Evolutionary conservation across 441 rosid species (phyloP).

Genomic region (Erodium moschatum): DNA sequence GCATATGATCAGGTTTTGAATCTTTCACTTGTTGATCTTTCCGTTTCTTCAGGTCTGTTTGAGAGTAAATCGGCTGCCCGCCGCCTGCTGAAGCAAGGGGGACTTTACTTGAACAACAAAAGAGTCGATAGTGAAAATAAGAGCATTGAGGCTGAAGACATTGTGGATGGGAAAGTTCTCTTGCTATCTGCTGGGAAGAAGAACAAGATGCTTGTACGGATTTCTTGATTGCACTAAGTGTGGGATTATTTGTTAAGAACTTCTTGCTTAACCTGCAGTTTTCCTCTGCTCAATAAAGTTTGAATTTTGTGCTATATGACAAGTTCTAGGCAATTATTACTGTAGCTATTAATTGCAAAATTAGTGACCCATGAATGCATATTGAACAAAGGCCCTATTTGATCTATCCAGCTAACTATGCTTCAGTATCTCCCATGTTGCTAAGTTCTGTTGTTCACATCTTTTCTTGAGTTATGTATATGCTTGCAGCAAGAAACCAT

Average conservation of each 20-base stretch:
- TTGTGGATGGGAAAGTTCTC: conserved; percentile 78
- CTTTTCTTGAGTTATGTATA: background rate
- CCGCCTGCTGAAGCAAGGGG: conserved; percentile 84
- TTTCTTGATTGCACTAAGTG: conserved; percentile 34
- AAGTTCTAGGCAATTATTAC: background rate
- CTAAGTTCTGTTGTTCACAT: background rate
- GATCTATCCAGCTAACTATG: background rate
- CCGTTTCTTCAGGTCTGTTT: conserved; percentile 64
- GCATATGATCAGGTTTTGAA: conserved; percentile 48
- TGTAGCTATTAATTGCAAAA: background rate
- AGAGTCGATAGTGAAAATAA: conserved; percentile 69
- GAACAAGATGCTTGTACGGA: conserved; percentile 77
- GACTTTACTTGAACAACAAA: conserved; percentile 75
- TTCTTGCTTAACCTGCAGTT: background rate
- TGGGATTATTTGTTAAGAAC: background rate
- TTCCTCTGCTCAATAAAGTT: background rate
- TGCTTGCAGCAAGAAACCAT: background rate
- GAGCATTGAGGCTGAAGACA: conserved; percentile 61
- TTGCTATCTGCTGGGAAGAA: conserved; percentile 88
- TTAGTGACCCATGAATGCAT: background rate
- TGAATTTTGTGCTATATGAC: background rate
- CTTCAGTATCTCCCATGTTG: background rate
- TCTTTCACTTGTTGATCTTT: conserved; percentile 53
- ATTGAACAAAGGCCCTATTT: background rate
- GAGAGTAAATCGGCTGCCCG: conserved; percentile 83